A percentile compares a stretch with the other conserved stretches of the same genome.
Evolutionary conservation across 176 grass and related monocot species (phyloP).

Genomic region (Chrysopogon serrulatus): DNA sequence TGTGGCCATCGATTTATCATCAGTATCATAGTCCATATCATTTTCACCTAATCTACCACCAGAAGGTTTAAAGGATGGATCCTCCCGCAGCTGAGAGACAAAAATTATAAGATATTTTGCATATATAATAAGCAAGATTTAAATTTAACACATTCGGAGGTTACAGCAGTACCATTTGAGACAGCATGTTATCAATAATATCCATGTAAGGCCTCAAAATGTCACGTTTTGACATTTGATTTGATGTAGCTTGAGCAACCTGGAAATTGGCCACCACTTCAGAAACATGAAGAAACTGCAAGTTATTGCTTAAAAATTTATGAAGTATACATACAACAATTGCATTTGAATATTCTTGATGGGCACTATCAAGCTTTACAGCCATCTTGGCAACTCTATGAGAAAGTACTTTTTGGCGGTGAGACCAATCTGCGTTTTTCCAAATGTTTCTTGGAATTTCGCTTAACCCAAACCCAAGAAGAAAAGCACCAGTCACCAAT

Average conservation of each 20-base stretch:
- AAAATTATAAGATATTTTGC: slow-evolving; percentile 19
- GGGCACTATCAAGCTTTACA: slow-evolving; percentile 94
- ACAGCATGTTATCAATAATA: slow-evolving; percentile 92
- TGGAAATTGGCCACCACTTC: slow-evolving; percentile 27
- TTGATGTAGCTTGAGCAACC: slow-evolving; percentile 98
- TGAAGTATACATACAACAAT: slow-evolving; percentile 70
- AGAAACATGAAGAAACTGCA: background rate
- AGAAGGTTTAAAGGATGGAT: slow-evolving; percentile 95
- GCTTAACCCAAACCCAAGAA: slow-evolving; percentile 98
- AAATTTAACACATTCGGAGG: slow-evolving; percentile 1
- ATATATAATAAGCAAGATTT: background rate
- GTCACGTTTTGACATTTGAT: slow-evolving; percentile 99
- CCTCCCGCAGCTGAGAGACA: slow-evolving; percentile 62
- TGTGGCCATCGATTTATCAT: slow-evolving; percentile 98
- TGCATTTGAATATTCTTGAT: slow-evolving; percentile 98
- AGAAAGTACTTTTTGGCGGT: slow-evolving; percentile 89
- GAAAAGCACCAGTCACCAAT: slow-evolving; percentile 96
- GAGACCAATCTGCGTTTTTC: slow-evolving; percentile 90
- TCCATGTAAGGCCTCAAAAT: slow-evolving; percentile 96
- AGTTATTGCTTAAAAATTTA: slow-evolving; percentile 11
- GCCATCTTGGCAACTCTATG: slow-evolving; percentile 93
- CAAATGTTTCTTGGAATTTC: slow-evolving; percentile 98
- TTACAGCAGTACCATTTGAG: slow-evolving; percentile 77
- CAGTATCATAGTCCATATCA: slow-evolving; percentile 99
- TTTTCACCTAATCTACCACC: slow-evolving; percentile 96